A percentile compares a stretch with the other conserved stretches of the same genome.
Conservation (phyloP, 2,329 filamentous ascomycete species). For the Dryadomyces sulphureus region DNA sequence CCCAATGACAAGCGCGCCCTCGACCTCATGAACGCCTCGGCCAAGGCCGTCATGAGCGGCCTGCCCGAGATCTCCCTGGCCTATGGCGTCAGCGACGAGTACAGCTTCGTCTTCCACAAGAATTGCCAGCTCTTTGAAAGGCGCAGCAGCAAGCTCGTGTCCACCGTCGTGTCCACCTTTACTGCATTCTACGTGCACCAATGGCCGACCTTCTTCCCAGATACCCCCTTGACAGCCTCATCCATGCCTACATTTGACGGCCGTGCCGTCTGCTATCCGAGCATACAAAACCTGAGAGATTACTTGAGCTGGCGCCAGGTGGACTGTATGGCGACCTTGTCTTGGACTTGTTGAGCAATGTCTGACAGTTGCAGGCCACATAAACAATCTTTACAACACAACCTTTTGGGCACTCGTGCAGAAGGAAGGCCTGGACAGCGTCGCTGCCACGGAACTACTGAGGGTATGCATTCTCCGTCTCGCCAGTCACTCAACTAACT, state of each 20-base stretch:
- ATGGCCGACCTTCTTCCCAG: conserved; percentile 65
- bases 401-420: conserved; percentile 86
- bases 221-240: conserved; percentile 53
- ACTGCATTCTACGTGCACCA: conserved; percentile 77
- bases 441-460: conserved; percentile 67
- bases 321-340: conserved; percentile 53
- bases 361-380: conserved; percentile 50
- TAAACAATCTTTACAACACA: conserved; percentile 98
- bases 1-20: conserved; percentile 82
- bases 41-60: conserved; percentile 69
- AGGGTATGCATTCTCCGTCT: too few species aligned
- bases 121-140: conserved; percentile 72
- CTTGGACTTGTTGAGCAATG: background rate
- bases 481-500: background rate
- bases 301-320: conserved; percentile 97
- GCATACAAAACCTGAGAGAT: conserved; percentile 66
- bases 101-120: conserved; percentile 83
- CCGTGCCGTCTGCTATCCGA: conserved; percentile 79
- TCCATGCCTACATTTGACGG: conserved; percentile 86
- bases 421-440: conserved; percentile 41
- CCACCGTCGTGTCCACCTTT: conserved; percentile 84
- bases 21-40: conserved; percentile 88
- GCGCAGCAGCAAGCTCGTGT: conserved; percentile 75
- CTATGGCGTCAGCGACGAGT: conserved; percentile 93
- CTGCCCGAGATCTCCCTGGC: conserved; percentile 74